phyloP scores from a whole-genome alignment of 1,284 basidiomycete species.

The Amylostereum chailletii region DNA sequence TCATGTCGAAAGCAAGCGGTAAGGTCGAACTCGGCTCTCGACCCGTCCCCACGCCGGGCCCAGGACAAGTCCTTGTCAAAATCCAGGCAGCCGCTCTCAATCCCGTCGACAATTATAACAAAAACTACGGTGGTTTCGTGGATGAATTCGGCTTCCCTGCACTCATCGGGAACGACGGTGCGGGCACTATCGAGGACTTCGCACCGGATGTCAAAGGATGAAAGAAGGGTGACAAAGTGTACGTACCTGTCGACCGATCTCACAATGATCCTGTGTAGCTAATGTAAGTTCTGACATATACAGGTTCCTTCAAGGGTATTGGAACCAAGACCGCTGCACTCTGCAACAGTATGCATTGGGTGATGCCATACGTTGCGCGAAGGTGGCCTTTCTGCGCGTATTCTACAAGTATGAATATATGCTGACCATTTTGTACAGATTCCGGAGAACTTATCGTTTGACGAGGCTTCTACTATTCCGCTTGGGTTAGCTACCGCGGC shows the following conservation, averaged over 20 bases:
- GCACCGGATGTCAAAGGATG: conserved; percentile 28
- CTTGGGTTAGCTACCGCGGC: conserved; percentile 14
- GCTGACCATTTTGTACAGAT: conserved; percentile 5
- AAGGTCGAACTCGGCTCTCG: conserved; percentile 15
- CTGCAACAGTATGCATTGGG: conserved; percentile 18
- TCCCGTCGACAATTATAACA: conserved; percentile 33
- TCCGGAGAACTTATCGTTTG: conserved; percentile 13
- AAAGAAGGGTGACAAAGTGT: conserved; percentile 33
- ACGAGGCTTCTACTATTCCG: conserved; percentile 14
- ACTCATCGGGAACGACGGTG: conserved; percentile 37
- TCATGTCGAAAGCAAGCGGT: conserved; percentile 14
- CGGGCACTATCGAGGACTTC: conserved; percentile 30
- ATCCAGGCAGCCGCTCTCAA: conserved; percentile 29
- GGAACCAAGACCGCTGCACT: conserved; percentile 7
- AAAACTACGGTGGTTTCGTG: conserved; percentile 19
- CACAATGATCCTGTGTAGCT: not conserved
- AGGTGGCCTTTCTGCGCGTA: conserved; percentile 8
- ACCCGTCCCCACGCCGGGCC: conserved; percentile 20
- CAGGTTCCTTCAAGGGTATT: conserved; percentile 14
- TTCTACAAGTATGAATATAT: not conserved
- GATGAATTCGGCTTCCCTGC: conserved; percentile 24
- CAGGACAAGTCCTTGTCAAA: conserved; percentile 33
- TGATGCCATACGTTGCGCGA: conserved; percentile 7
- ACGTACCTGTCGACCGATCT: conserved; percentile 2
- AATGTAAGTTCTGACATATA: not conserved